Percentiles rank a stretch among this genome's conserved stretches.
phyloP scores from a whole-genome alignment of 352 stramenopile species.

The Peronospora destructor region DNA sequence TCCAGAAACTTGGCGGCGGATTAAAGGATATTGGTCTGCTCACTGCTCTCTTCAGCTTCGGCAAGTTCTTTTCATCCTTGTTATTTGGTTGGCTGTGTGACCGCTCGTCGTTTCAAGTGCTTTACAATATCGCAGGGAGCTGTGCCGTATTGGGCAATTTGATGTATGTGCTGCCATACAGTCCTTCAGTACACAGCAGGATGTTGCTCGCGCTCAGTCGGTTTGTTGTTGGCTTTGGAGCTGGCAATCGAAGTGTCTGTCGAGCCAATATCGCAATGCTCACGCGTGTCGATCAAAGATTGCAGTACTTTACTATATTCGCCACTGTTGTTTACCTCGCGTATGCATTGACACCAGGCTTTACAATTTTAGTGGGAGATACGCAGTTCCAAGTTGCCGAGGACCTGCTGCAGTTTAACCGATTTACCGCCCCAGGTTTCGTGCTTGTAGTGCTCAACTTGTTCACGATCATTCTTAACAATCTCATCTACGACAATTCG shows the following conservation, averaged over 20 bases:
- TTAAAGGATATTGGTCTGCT: slow-evolving; percentile 50
- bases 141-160: slow-evolving; percentile 49
- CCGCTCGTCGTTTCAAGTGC: slow-evolving; percentile 44
- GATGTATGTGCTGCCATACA: slow-evolving; percentile 50
- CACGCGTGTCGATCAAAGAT: slow-evolving; percentile 46
- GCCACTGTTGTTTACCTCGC: slow-evolving; percentile 60
- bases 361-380: slow-evolving; percentile 44
- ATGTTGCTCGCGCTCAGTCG: slow-evolving; percentile 43
- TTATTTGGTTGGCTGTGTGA: slow-evolving; percentile 63
- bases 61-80: slow-evolving; percentile 50
- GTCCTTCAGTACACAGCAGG: slow-evolving; percentile 29
- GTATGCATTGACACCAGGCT: slow-evolving; percentile 61
- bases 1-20: slow-evolving; percentile 45
- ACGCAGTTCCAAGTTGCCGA: slow-evolving; percentile 32
- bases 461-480: slow-evolving; percentile 36
- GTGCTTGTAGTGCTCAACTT: slow-evolving; percentile 47
- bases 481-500: slow-evolving; percentile 41
- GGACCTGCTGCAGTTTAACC: slow-evolving; percentile 49
- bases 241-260: slow-evolving; percentile 66
- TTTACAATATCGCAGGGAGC: slow-evolving; percentile 42
- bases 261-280: slow-evolving; percentile 60
- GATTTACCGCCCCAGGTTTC: slow-evolving; percentile 48
- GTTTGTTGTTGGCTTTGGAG: slow-evolving; percentile 61
- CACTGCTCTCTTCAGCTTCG: slow-evolving; percentile 58
- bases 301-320: slow-evolving; percentile 64